A percentile compares a stretch with the other conserved stretches of the same genome.
Evolutionary conservation across 306 rosid species (phyloP).

Genomic region (Casuarina equisetifolia): DNA sequence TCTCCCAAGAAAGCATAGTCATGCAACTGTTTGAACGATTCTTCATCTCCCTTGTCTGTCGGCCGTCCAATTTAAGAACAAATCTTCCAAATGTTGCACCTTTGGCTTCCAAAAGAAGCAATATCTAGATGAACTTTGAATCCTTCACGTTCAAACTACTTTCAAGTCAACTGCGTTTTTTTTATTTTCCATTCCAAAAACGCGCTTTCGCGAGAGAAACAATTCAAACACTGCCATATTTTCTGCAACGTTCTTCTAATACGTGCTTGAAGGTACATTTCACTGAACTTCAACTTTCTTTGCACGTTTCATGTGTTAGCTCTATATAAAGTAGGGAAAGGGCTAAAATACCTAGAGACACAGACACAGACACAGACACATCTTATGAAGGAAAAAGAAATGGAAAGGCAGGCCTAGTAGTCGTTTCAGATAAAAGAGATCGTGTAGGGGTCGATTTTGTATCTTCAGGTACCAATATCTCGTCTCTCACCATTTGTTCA

Average conservation of each 20-base stretch:
- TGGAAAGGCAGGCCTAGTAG: not conserved
- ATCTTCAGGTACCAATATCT: not conserved
- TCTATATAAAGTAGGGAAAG: constrained; percentile 33
- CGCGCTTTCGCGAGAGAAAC: not conserved
- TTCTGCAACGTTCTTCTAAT: constrained; percentile 27
- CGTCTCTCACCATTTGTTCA: not conserved
- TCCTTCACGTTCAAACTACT: constrained; percentile 34
- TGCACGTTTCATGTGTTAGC: constrained; percentile 12
- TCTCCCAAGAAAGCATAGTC: too few species aligned
- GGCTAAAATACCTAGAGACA: not conserved
- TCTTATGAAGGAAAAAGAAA: constrained; percentile 3
- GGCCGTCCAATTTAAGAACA: not conserved
- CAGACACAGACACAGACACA: not conserved
- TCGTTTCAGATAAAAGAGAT: not conserved
- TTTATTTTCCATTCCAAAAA: constrained; percentile 34
- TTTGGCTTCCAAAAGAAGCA: not conserved
- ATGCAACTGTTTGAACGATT: constrained; percentile 3
- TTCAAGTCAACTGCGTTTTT: constrained; percentile 3
- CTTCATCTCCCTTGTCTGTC: not conserved
- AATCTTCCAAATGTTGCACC: not conserved
- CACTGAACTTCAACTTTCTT: constrained; percentile 14
- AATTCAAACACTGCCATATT: constrained; percentile 20
- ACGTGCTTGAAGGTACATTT: constrained; percentile 30
- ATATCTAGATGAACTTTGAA: constrained; percentile 16
- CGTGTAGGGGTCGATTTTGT: not conserved